Percentiles rank a stretch among this genome's conserved stretches.
Conservation (phyloP, 129 eudicot species). For the Saposhnikovia divaricata region DNA sequence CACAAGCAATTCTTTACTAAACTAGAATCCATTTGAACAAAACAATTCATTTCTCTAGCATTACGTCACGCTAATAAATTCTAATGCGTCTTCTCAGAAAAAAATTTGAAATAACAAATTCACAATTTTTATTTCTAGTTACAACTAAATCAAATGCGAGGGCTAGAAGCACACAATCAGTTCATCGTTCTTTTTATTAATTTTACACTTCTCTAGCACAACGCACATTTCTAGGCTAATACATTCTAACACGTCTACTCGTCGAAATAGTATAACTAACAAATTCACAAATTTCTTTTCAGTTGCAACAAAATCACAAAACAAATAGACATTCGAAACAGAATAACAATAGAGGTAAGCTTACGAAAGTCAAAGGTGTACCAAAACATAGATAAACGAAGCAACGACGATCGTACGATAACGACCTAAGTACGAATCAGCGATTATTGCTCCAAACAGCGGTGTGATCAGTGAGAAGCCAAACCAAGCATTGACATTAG, state of each 20-base stretch:
- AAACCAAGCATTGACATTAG: conserved; percentile 49
- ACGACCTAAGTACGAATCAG: conserved; percentile 65
- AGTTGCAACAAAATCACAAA: not conserved
- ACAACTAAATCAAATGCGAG: too few species aligned
- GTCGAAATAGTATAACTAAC: too few species aligned
- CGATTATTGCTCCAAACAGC: conserved; percentile 46
- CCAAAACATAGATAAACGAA: conserved; percentile 53
- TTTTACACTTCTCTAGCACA: too few species aligned
- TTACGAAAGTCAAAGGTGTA: not conserved
- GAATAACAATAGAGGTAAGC: not conserved
- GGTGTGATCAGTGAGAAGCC: conserved; percentile 50
- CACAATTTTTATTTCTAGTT: too few species aligned
- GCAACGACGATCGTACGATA: conserved; percentile 46
- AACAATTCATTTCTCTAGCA: not conserved
- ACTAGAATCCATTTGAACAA: too few species aligned
- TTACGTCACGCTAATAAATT: not conserved
- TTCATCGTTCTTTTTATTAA: too few species aligned
- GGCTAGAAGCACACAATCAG: too few species aligned
- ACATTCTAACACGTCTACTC: too few species aligned
- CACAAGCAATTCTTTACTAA: not conserved
- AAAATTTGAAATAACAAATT: too few species aligned
- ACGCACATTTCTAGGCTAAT: not conserved
- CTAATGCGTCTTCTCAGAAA: too few species aligned
- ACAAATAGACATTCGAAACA: not conserved
- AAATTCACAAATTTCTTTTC: not conserved